Base-by-base conservation (phyloP, 2,329 filamentous ascomycete species). In the Didymella keratinophila region DNA sequence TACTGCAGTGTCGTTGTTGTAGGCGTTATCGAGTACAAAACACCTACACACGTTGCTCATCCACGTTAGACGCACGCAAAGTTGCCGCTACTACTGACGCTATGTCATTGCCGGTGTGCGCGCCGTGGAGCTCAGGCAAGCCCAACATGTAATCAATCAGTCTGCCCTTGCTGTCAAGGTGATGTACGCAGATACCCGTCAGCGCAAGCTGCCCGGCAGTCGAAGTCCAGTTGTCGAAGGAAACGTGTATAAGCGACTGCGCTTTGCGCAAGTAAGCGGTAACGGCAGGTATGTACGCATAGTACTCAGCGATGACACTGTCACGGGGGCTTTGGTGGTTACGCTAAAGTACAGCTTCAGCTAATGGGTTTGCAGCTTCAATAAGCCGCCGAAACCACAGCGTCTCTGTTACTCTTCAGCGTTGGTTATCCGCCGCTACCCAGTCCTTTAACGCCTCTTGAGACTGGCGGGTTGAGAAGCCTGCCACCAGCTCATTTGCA, bases 271-370 rank as follows among this genome's bases (percentile, higher is more conserved):
- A 42, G 42, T 56, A 45, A 20, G 27, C 41, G 16, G 27, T 20
- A 48, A 60, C 52, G 18, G 47, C 46, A 28, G 52, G 52, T 23
- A 54, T 18, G 23, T 44, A 39, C 27, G 52, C 28, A 21, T 49
- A 48, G 57, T 63, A 60, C 41, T 60, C 52, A n/a, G 57, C 56
- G 30, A 59, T 37, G 39, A 59, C 45, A 42, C 37, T 9, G 25
- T 30, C 25, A 23, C 52, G 34, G 43, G 42, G 52, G n/a, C 28
- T 47, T 11, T 78, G 42, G 59, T 71, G 59, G 53, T 48, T 12
- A 28, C 52, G 28, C 52, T n/a, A 56, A 42, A 56, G 28, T 18
- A 36, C 23, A 30, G 41, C 41, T 39, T 56, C 52, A 32, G 45
- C 45, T 39, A 56, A 34, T 30, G 45, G 52, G 28, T 48, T 56